Evolutionary conservation across 441 rosid genomes (phyloP), one percentile per base, ranked within the genome.

Genomic region (Viola pubescens): DNA sequence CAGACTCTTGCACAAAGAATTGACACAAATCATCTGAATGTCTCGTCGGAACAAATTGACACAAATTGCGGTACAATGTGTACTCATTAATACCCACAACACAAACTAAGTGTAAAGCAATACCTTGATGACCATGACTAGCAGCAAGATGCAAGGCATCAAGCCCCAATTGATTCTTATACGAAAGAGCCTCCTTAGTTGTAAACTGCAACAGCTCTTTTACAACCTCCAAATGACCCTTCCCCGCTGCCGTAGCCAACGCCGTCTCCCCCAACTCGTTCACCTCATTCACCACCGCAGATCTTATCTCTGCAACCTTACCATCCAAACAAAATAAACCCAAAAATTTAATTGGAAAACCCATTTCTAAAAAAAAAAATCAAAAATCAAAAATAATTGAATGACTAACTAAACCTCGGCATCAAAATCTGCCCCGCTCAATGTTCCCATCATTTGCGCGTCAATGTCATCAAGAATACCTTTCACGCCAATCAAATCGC

Each of bases 191-290:
- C 19, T 85, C 95, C 64, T 69, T 73, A 37, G 81, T 79, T 0
- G 87, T 81, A 44, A 80, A 76, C 61, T 64, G 69, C 75, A 92
- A 70, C 53, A 92, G 62, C 75, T 87, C 95, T 68, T 74, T 67
- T 49, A 92, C 91, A 56, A 89, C 91, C 65, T 78, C 91, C 37
- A 89, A 60, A 58, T 92, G 86, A 49, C 97, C 98, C 67, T 73
- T 85, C 74, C 79, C 86, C 0, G 98, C 97, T 3, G 94, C 97
- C 0, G 80, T 78, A 61, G 82, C 89, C 56, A 91, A 75, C 0
- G 95, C 89, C 7, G 95, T 89, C 83, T 91, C 98, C 43, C 98
- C 95, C 59, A 91, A 71, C 58, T 89, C 91, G 49, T 91, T 92
- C 65, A 87, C 90, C 73, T 92, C 97, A 44, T 89, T 83, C 56